A percentile compares a stretch with the other conserved stretches of the same genome.
These are phyloP conservation scores for Adiantum capillusveneris DNA, from an alignment of 75 land plant genomes.

Conservation along the genomic window DNA sequence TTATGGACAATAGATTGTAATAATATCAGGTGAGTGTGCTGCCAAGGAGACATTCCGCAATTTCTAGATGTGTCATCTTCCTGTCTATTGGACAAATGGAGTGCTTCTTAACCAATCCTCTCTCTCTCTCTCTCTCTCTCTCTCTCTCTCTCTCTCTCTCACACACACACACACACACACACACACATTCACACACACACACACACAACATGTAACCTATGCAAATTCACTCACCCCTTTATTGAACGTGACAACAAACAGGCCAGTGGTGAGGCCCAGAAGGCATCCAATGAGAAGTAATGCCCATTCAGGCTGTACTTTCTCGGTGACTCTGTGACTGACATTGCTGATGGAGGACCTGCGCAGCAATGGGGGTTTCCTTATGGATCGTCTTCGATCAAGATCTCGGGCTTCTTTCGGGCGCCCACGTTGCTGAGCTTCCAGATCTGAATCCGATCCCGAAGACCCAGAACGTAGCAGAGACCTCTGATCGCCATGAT, in stretches of 20 bases:
- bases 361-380: neutral
- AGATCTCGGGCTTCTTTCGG: constrained; percentile 15
- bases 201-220: too few species aligned
- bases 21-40: too few species aligned
- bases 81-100: too few species aligned
- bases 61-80: too few species aligned
- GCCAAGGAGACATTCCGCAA: too few species aligned
- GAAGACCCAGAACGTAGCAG: constrained; percentile 27
- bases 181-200: neutral
- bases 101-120: too few species aligned
- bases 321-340: constrained; percentile 41
- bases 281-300: constrained; percentile 84
- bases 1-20: too few species aligned
- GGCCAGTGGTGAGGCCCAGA: constrained; percentile 87
- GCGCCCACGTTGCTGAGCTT: constrained; percentile 9
- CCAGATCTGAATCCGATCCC: constrained; percentile 23
- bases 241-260: constrained; percentile 88
- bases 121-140: too few species aligned
- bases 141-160: neutral
- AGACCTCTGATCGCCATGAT: constrained; percentile 13
- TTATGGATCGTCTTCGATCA: constrained; percentile 15
- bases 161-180: neutral
- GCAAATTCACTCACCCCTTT: constrained; percentile 51
- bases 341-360: neutral
- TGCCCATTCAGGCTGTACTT: constrained; percentile 98